Conservation (phyloP, 805 yeast genomes). For the Lachancea meyersii region DNA sequence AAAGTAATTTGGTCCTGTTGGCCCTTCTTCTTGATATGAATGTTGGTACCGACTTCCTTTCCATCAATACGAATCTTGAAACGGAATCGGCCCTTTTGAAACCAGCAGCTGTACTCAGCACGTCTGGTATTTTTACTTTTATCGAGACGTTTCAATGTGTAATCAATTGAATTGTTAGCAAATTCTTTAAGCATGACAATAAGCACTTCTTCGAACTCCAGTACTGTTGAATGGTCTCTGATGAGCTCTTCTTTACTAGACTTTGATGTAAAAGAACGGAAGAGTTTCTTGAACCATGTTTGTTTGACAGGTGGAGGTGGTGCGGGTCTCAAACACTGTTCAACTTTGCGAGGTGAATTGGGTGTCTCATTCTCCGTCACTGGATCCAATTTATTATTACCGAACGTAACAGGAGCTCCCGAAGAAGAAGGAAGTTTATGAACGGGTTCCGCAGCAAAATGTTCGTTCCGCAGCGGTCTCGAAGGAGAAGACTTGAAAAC, state of each 20-base stretch:
- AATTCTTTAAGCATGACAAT: slow-evolving; percentile 24
- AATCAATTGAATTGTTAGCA: slow-evolving; percentile 24
- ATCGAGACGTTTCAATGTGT: slow-evolving; percentile 19
- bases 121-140: slow-evolving; percentile 15
- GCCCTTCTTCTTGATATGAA: slow-evolving; percentile 23
- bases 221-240: slow-evolving; percentile 20
- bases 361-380: slow-evolving; percentile 6
- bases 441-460: background rate
- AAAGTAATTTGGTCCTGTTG: slow-evolving; percentile 16
- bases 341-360: background rate
- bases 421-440: background rate
- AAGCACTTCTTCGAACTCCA: slow-evolving; percentile 29
- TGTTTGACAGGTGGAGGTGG: slow-evolving; percentile 5
- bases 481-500: slow-evolving; percentile 10
- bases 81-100: slow-evolving; percentile 23
- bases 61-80: slow-evolving; percentile 25
- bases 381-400: slow-evolving; percentile 4
- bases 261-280: slow-evolving; percentile 17
- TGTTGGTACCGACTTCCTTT: slow-evolving; percentile 9
- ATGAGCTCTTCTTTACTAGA: slow-evolving; percentile 9
- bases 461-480: background rate
- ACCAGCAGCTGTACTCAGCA: slow-evolving; percentile 29
- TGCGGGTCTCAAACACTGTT: slow-evolving; percentile 3
- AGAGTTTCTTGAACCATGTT: slow-evolving; percentile 25
- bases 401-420: background rate